Base-by-base conservation (phyloP, 129 eudicot species). In the Tanacetum coccineum region DNA sequence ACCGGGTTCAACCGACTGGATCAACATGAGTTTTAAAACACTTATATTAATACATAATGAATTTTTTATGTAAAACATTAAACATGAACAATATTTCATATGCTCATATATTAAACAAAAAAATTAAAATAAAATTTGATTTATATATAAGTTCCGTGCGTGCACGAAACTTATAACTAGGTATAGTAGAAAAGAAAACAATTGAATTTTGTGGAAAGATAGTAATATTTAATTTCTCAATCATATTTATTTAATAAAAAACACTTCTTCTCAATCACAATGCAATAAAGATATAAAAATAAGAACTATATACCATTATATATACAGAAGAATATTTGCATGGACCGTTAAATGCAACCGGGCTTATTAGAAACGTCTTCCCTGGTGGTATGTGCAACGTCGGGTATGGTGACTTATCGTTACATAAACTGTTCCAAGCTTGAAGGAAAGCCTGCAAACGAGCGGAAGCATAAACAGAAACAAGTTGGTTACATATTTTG, bases 391-490 rank as follows among this genome's bases (percentile, higher is more conserved):
- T 32, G 47, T 28, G 21, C 15, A 59, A 59, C 13, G 47, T 59
- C 47, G 47, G 64, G 21, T 59, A 13, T 59, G 13, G 62, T 22
- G 64, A 59, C 45, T 7, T 12, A n/a, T 30, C 46, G 32, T 15
- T 59, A 59, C 64, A 59, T 59, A 32, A n/a, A n/a, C n/a, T 20
- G 9, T 45, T 45, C 64, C 64, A 59, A 14, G 64, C 64, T 17
- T 15, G 22, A 59, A 59, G 20, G 6, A 59, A 59, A 6, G 64
- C 64, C 64, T 59, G 42, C 62, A 56, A 30, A 30, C n/a, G n/a
- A n/a, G 9, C 44, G 10, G 2, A 15, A 8, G 21, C 15, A n/a
- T 59, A 36, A 36, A 5, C 30, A 30, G 64, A 32, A 59, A 32
- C 64, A 30, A 59, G 15, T 59, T 59, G 1, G 9, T 26, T 28